Base-by-base conservation (phyloP, 805 yeast species). In the Yamadazyma tumulicola region DNA sequence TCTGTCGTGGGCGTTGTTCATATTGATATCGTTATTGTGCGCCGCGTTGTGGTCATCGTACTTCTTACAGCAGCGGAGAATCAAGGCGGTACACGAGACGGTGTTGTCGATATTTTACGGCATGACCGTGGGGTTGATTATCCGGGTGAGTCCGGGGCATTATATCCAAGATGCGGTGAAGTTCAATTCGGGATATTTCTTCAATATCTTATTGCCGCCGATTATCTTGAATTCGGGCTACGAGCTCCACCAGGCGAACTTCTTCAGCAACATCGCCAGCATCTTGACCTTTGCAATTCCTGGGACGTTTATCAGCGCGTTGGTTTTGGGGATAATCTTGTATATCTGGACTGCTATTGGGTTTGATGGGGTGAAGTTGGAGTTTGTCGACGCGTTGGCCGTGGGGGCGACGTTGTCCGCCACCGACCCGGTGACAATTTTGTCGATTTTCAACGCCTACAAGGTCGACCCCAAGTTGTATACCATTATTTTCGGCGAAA, bases 361-460 rank as follows among this genome's bases (percentile, higher is more conserved):
- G 1, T 61, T 94, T 14, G 99, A 93, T 53, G 86, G 91, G 26
- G 77, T 93, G 25, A 66, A 79, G 43, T 77, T 93, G 36, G 91
- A 96, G 33, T 88, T 91, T 62, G 96, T 93, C n/a, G 97, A 91
- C 58, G 96, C 97, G 0, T 69, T 93, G 37, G 91, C 96, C 0
- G 95, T 93, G 12, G 99, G 98, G 16, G 98, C 99, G 2, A 91
- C 98, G 0, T 72, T 93, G 28, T 86, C 96, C 2, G 99, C 99
- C 14, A 93, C 99, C 2, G 99, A 93, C 59, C 99, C 99, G 0
- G 97, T 93, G 19, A 93, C 99, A 1, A 91, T 93, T 51, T 65
- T 93, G 47, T 88, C 97, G 10, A 93, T 93, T 41, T 93, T 93
- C 71, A 93, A 91, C 55, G 93, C 97, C 10, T 93, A 93, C 64